Conservation (phyloP, 768 basidiomycete genomes). For the Crassisporium funariophilum region DNA sequence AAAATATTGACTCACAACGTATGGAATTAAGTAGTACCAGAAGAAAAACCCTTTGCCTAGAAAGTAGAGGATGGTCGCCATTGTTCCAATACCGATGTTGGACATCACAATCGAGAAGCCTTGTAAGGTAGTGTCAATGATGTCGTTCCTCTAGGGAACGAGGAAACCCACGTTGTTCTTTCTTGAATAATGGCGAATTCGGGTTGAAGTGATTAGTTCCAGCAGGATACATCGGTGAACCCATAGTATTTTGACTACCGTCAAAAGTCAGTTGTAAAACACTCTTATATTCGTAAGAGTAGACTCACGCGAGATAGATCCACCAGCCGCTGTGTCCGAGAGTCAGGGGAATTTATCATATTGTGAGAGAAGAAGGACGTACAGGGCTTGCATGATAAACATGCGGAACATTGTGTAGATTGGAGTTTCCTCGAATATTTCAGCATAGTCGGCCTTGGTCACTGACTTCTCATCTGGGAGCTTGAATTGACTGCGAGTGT, state of each 20-base stretch:
- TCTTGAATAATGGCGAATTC: constrained; percentile 41
- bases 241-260: constrained; percentile 51
- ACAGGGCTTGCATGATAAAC: constrained; percentile 52
- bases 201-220: constrained; percentile 49
- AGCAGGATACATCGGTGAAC: constrained; percentile 46
- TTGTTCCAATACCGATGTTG: constrained; percentile 27
- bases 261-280: no score
- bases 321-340: constrained; percentile 34
- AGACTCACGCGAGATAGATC: constrained; percentile 34
- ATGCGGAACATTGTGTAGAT: constrained; percentile 44
- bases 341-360: not conserved
- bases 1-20: constrained; percentile 44
- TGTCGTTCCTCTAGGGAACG: not conserved
- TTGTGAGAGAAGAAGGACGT: constrained; percentile 18
- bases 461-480: constrained; percentile 41
- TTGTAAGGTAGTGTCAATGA: constrained; percentile 10
- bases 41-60: constrained; percentile 29
- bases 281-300: no score
- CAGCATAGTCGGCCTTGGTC: constrained; percentile 44
- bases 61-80: constrained; percentile 25
- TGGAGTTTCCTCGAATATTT: constrained; percentile 56
- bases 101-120: constrained; percentile 42
- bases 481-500: constrained; percentile 40
- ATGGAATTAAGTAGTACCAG: constrained; percentile 42
- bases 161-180: constrained; percentile 34